These are phyloP conservation scores for Spiromastix sp. DNA, from an alignment of 2,329 filamentous ascomycete species.

Conservation along the genomic window DNA sequence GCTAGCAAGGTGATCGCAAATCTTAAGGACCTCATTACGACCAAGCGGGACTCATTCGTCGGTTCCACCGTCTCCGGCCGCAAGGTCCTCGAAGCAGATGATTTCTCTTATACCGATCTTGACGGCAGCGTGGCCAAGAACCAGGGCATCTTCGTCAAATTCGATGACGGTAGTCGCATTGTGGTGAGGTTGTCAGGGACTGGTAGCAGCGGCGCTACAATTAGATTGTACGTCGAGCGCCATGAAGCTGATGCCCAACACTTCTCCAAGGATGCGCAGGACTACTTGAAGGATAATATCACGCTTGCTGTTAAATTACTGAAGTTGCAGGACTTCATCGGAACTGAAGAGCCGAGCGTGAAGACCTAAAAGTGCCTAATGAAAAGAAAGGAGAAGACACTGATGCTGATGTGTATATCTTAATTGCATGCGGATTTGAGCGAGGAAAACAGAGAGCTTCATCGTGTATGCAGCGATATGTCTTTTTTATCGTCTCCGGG, in stretches of 20 bases:
- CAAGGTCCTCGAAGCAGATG: slow-evolving; percentile 79
- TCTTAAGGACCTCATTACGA: slow-evolving; percentile 65
- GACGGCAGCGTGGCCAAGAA: slow-evolving; percentile 92
- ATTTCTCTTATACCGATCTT: slow-evolving; percentile 98
- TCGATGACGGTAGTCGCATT: slow-evolving; percentile 88
- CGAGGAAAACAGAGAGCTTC: too few species aligned
- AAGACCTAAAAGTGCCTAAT: slow-evolving; percentile 62
- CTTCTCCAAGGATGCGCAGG: slow-evolving; percentile 76
- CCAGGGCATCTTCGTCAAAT: slow-evolving; percentile 90
- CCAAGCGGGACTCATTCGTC: slow-evolving; percentile 60
- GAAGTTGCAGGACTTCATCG: slow-evolving; percentile 88
- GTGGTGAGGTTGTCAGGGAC: slow-evolving; percentile 93
- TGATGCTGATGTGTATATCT: too few species aligned
- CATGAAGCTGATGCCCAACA: slow-evolving; percentile 72
- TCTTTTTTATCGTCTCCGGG: too few species aligned
- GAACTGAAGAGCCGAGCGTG: slow-evolving; percentile 87
- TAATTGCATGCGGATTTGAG: too few species aligned
- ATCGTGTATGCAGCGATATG: too few species aligned
- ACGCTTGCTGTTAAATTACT: slow-evolving; percentile 73
- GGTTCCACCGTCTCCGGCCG: slow-evolving; percentile 72
- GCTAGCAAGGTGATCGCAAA: slow-evolving; percentile 82
- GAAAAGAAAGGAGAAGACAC: neutral
- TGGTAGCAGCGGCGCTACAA: slow-evolving; percentile 88
- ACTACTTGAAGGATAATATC: slow-evolving; percentile 86
- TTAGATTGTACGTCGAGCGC: slow-evolving; percentile 94